A percentile compares a stretch with the other conserved stretches of the same genome.
phyloP scores from a whole-genome alignment of 2,329 filamentous ascomycete genomes.

The Daldinia sp. region DNA sequence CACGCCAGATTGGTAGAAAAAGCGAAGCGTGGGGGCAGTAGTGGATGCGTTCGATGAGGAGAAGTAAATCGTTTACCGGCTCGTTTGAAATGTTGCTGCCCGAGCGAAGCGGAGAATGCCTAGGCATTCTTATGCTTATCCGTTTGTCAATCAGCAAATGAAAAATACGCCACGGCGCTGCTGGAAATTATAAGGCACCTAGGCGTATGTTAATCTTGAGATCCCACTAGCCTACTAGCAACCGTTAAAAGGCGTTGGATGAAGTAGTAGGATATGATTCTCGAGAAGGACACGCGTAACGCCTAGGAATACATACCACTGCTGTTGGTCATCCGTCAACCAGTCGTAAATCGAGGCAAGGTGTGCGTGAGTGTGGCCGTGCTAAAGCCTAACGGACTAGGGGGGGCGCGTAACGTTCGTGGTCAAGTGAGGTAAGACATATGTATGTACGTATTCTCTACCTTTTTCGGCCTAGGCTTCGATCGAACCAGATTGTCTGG shows the following conservation, averaged over 20 bases:
- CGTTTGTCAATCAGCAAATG: constrained; percentile 42
- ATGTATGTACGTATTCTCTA: constrained; percentile 41
- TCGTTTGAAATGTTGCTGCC: constrained; percentile 51
- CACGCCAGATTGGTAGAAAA: constrained; percentile 29
- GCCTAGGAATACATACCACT: constrained; percentile 19
- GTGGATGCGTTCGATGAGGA: constrained; percentile 35
- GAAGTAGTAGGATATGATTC: constrained; percentile 13
- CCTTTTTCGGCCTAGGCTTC: constrained; percentile 27
- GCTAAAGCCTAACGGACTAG: constrained; percentile 24
- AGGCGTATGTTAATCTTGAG: constrained; percentile 2
- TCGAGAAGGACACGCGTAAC: constrained; percentile 8
- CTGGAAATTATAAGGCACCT: constrained; percentile 25
- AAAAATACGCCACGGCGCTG: constrained; percentile 39
- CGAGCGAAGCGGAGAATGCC: constrained; percentile 47
- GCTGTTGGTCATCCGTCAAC: constrained; percentile 25
- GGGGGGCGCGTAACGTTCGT: constrained; percentile 36
- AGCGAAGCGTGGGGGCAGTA: constrained; percentile 31
- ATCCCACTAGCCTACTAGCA: constrained; percentile 16
- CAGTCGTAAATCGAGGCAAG: constrained; percentile 20
- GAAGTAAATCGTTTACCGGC: constrained; percentile 44
- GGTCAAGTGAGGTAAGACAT: constrained; percentile 45
- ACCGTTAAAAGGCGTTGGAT: constrained; percentile 6
- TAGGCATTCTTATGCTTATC: constrained; percentile 33
- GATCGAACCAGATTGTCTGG: constrained; percentile 35
- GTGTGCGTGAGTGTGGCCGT: constrained; percentile 36